phyloP scores from a whole-genome alignment of 371 early-diverging fungal species.

The Catenaria anguillulae region DNA sequence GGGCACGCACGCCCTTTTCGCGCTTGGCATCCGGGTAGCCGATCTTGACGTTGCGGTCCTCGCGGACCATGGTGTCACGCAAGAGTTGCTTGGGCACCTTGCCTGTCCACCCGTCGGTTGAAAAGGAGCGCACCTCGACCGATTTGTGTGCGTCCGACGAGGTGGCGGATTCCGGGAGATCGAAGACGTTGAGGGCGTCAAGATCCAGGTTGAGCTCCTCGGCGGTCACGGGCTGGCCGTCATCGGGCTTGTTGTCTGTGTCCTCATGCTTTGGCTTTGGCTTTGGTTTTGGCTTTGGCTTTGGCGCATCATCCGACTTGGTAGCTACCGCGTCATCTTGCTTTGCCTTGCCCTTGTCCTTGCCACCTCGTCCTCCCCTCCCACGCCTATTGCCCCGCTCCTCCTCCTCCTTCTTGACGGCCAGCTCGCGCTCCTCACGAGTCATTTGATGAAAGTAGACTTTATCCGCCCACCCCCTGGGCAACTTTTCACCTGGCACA shows the following conservation, averaged over 20 bases:
- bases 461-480: slow-evolving; percentile 40
- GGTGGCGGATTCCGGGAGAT: neutral
- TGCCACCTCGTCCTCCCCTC: slow-evolving; percentile 14
- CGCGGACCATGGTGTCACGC: slow-evolving; percentile 20
- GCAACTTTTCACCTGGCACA: slow-evolving; percentile 26
- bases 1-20: slow-evolving; percentile 14
- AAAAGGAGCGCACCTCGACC: neutral
- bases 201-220: neutral
- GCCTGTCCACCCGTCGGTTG: slow-evolving; percentile 18
- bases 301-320: slow-evolving; percentile 1
- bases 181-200: neutral
- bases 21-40: slow-evolving; percentile 24
- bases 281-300: too few relatives aligned
- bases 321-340: too few relatives aligned
- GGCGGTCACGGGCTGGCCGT: neutral
- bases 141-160: neutral
- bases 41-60: slow-evolving; percentile 27
- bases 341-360: neutral
- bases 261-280: too few relatives aligned
- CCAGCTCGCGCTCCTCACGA: neutral
- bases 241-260: neutral
- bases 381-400: neutral
- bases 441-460: slow-evolving; percentile 33
- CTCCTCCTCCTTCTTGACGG: neutral
- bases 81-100: slow-evolving; percentile 16